Base-by-base conservation (phyloP, 179 eudicot species). In the Silene coronaria region DNA sequence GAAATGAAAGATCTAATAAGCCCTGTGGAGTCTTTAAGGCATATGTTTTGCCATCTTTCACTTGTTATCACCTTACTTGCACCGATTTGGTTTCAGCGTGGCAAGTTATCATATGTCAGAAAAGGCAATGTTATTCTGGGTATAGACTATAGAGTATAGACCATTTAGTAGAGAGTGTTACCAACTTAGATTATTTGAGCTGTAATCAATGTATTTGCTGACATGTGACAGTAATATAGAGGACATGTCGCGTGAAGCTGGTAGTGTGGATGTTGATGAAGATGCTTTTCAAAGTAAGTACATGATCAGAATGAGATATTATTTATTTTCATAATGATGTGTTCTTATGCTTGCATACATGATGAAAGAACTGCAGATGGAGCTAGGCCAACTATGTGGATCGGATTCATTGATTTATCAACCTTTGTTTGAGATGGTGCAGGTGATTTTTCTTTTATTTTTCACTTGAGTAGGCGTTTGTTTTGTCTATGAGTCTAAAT, bases 201-300 rank as follows among this genome's bases (percentile, higher is more conserved):
- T 22, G 42, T 70, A 66, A 32, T 23, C 77, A 17, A 21, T 82
- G 30, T 68, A 51, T 26, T 32, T 58, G 66, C 62, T 70, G 73
- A 76, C 72, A 72, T 42, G 74, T 89, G 83, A 64, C 89, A 96
- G 99, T 76, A 96, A 96, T 72, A 91, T 92, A 80, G 99, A 96
- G 82, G 99, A 96, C 89, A 88, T 91, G 70, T 87, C 93, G 73
- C 97, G 99, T 38, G 97, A 96, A 24, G 97, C 89, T 71, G 97
- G 93, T 75, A 96, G 99, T 71, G 71, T 91, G 74, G 91, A 91
- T 81, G 88, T 86, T 82, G 91, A 93, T 26, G 97, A 91, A 76
- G 96, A 88, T 53, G 84, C 77, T 78, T 76, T 96, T 74, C 82
- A 79, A 71, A 78, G 97, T 96, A 93, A 85, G 99, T 87, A 62